Conservation (phyloP, 83 land plant genomes). For the Picea abies region DNA sequence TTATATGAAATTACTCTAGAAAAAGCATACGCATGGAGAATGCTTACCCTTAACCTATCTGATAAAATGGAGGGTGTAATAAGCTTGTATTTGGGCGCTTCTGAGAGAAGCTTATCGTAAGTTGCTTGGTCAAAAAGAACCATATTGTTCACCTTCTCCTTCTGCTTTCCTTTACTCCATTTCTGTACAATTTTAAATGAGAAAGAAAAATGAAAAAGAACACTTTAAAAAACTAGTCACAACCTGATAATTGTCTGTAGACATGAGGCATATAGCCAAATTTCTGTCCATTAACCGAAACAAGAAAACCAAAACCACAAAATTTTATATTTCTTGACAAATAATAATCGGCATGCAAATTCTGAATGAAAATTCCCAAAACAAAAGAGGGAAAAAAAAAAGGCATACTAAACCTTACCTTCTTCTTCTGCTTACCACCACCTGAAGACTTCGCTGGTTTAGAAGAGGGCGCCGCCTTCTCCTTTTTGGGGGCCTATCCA, state of each 20-base stretch:
- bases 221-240: background rate
- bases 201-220: background rate
- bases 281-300: no score
- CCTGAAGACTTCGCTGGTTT: conserved; percentile 53
- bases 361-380: no score
- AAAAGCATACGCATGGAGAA: background rate
- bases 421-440: conserved; percentile 58
- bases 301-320: no score
- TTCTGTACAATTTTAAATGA: conserved; percentile 31
- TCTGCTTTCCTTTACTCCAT: conserved; percentile 85
- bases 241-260: background rate
- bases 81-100: conserved; percentile 68
- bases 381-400: background rate
- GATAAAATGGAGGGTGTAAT: conserved; percentile 70
- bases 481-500: conserved; percentile 54
- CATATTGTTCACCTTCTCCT: conserved; percentile 80
- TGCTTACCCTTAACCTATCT: conserved; percentile 55
- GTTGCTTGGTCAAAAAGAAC: conserved; percentile 70
- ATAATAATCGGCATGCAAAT: no score
- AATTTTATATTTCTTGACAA: no score
- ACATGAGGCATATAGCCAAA: no score
- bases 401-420: conserved; percentile 23
- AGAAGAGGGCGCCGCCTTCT: conserved; percentile 49
- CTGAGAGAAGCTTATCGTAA: conserved; percentile 59
- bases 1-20: background rate